Base-by-base conservation (phyloP, 2,329 filamentous ascomycete species). In the Fusarium illudens region DNA sequence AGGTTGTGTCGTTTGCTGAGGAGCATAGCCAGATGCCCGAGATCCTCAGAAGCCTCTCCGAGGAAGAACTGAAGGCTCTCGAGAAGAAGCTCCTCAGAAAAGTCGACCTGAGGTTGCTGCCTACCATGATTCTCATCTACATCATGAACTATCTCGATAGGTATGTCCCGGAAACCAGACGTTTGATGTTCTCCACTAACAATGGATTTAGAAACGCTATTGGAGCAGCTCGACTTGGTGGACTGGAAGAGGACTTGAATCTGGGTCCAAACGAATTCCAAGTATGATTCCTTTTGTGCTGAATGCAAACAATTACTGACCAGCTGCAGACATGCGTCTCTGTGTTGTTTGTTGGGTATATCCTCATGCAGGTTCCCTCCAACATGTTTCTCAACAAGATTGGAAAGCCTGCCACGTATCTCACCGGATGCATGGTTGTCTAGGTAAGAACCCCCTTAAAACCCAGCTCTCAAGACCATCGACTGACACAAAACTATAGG, bases 321-420 rank as follows among this genome's bases (percentile, higher is more conserved):
- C 3, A 4, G 5, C 13, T 15, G 5, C 6, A 59, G 55, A 62
- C 49, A 17, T 51, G 44, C 9, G 60, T 63, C 3, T 63, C 60
- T 22, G 36, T 63, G 1, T 33, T 63, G 8, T 63, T 63, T 30
- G 57, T 63, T 15, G 60, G 60, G 0, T 63, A 63, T 27, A 60
- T 63, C 44, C 60, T 63, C 17, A 63, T 63, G 49, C 60, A 63
- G 12, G 60, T 63, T 1, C 60, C 60, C 7, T 55, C 49, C n/a
- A 63, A 63, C 46, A 52, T 62, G 46, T 48, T 62, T 6, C 19
- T 62, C 6, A 62, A 62, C 55, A 62, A 59, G 27, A 56, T 63
- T 34, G 60, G 60, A 29, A 55, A 56, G 13, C 60, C 60, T 10
- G 57, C 60, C 12, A 22, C 34, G 19, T 63, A 63, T 27, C 34